Evolutionary conservation across 768 basidiomycete species (phyloP), one percentile per base, ranked within the genome.

Genomic region (Sistotremastrum niveocremeum): DNA sequence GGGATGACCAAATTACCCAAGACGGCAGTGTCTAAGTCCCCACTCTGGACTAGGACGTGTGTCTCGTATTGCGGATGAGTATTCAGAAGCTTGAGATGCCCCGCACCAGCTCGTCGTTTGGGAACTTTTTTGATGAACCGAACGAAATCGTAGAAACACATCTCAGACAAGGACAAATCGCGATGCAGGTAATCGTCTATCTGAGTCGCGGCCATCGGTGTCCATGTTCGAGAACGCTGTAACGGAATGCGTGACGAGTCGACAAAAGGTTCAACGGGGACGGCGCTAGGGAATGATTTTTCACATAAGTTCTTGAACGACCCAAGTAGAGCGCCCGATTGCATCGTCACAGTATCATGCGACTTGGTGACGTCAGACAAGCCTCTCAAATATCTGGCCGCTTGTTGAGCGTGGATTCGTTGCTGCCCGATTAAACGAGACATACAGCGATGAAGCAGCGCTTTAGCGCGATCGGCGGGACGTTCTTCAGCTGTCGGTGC

Each of bases 361-460:
- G 62, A 65, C 0, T 46, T 30, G 5, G 60, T 49, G 4, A 35
- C 42, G 49, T 66, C 64, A 28, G 43, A 42, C 11, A 38, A 30
- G 0, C 56, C 57, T 9, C 51, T 41, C 8, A 66, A n/a, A 47
- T 66, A 65, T 4, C 58, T 33, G 1, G 49, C 60, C 29, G 62
- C 60, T 43, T 64, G 61, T 37, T 65, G 64, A 1, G 61, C 57
- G 49, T 65, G 61, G 7, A 65, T 56, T 29, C 65, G 55, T 36
- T 65, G 65, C 7, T 57, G 53, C 2, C 51, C 8, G 5, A 45
- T 52, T 5, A 63, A 56, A 9, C 62, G 59, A 2, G 61, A 54
- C 0, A 66, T 5, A 41, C 64, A 62, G 47, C 60, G 60, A 41
- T 63, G 60, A 1, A 67, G 36, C 2, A 65, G 38, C 5, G 31